Percentiles rank a stretch among this genome's conserved stretches.
Evolutionary conservation across 78 protist species (phyloP).

Genomic region (Dictyostelium firmibasis): DNA sequence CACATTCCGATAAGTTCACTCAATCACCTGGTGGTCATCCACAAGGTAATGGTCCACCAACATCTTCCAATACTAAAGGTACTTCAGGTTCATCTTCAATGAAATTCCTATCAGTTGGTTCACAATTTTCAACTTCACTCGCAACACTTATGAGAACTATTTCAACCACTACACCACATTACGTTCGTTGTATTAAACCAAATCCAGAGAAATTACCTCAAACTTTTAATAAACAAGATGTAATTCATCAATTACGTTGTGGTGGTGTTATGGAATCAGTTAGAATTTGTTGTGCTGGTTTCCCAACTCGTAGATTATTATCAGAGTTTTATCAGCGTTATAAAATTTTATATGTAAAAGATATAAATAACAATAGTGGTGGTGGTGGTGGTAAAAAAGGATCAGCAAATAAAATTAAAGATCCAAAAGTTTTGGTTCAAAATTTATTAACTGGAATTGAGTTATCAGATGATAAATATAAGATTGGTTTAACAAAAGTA

Average conservation of each 20-base stretch:
- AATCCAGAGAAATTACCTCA: slow-evolving; percentile 82
- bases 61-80: background rate
- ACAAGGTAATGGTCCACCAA: background rate
- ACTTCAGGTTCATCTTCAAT: background rate
- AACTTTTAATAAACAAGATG: slow-evolving; percentile 48
- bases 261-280: slow-evolving; percentile 86
- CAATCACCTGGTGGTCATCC: background rate
- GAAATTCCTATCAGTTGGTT: slow-evolving; percentile 65
- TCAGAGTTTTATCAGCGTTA: slow-evolving; percentile 58
- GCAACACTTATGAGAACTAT: slow-evolving; percentile 80
- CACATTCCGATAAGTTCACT: background rate
- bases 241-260: slow-evolving; percentile 77
- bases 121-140: slow-evolving; percentile 65
- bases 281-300: slow-evolving; percentile 79
- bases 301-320: slow-evolving; percentile 70
- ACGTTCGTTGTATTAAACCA: slow-evolving; percentile 94
- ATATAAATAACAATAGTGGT: background rate
- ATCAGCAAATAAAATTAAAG: background rate
- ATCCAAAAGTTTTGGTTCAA: slow-evolving; percentile 30
- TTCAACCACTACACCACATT: slow-evolving; percentile 87
- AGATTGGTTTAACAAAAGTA: slow-evolving; percentile 74
- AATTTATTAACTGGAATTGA: background rate
- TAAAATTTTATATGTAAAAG: slow-evolving; percentile 33
- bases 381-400: background rate
- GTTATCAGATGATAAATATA: slow-evolving; percentile 50